These are phyloP conservation scores for Niebla homalea DNA, from an alignment of 495 filamentous ascomycete species.

Conservation along the genomic window DNA sequence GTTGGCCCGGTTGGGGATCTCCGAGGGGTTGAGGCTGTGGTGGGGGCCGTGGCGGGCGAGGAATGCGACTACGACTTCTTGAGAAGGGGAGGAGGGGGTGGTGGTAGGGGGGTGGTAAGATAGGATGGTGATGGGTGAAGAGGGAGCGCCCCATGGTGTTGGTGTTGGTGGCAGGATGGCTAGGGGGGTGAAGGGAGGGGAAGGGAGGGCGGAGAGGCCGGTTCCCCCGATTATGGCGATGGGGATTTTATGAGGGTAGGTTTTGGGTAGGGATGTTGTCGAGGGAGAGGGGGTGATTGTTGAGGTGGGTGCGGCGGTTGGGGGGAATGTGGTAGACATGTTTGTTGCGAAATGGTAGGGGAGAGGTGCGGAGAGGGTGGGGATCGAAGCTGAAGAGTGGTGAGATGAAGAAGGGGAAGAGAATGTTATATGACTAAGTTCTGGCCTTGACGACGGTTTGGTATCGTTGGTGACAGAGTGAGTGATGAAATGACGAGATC, in stretches of 20 bases:
- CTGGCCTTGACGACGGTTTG: no score
- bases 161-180: constrained; percentile 51
- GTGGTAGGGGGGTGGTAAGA: constrained; percentile 55
- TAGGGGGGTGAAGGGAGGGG: constrained; percentile 64
- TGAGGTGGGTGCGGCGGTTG: constrained; percentile 22
- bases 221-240: constrained; percentile 98
- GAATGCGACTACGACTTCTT: constrained; percentile 70
- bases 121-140: constrained; percentile 81
- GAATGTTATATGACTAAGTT: no score
- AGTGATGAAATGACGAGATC: no score
- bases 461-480: no score
- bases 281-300: constrained; percentile 5
- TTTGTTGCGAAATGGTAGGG: not conserved
- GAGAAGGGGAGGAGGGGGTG: constrained; percentile 21
- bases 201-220: constrained; percentile 58
- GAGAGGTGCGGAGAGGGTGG: not conserved
- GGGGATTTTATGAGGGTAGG: constrained; percentile 51
- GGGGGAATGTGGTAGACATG: constrained; percentile 42
- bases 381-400: no score
- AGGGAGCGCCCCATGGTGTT: constrained; percentile 89
- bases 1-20: constrained; percentile 84
- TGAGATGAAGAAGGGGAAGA: no score
- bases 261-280: not conserved
- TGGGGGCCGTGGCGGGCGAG: constrained; percentile 78
- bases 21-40: constrained; percentile 84